Conservation (phyloP, 352 stramenopile species). For the Globisporangium spiculum region DNA sequence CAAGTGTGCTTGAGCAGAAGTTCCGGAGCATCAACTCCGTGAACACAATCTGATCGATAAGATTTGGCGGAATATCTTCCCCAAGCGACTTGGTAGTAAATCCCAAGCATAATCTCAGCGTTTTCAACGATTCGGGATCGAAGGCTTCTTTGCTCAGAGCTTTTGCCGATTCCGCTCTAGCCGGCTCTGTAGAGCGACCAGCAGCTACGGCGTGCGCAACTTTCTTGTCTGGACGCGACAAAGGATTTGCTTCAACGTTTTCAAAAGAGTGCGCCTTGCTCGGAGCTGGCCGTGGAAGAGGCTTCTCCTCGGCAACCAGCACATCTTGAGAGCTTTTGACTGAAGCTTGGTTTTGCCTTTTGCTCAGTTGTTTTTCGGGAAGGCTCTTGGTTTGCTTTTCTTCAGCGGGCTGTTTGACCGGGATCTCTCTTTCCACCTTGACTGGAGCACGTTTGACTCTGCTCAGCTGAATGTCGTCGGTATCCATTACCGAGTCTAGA, state of each 20-base stretch:
- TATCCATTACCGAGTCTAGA: neutral
- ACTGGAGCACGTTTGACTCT: neutral
- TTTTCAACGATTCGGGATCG: constrained; percentile 1
- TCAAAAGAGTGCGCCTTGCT: neutral
- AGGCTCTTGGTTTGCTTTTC: neutral
- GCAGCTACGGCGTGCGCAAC: neutral
- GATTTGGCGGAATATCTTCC: neutral
- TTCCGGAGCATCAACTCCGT: constrained; percentile 23
- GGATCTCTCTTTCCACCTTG: neutral
- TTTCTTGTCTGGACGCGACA: neutral
- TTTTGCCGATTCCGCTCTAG: neutral
- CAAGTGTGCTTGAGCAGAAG: constrained; percentile 5
- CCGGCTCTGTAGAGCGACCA: neutral
- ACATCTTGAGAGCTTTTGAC: neutral
- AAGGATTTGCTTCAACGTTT: neutral
- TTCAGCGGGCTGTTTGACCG: neutral
- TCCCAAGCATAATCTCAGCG: neutral
- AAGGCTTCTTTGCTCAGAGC: neutral
- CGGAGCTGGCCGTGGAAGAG: neutral
- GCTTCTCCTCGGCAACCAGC: neutral
- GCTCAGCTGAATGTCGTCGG: neutral
- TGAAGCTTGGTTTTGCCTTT: neutral
- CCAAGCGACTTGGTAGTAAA: neutral
- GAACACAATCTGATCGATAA: constrained; percentile 23
- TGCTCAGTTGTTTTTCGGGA: neutral